A percentile compares a stretch with the other conserved stretches of the same genome.
Evolutionary conservation across 1,139 yeast species (phyloP).

Genomic region (Meyerozyma carpophila): DNA sequence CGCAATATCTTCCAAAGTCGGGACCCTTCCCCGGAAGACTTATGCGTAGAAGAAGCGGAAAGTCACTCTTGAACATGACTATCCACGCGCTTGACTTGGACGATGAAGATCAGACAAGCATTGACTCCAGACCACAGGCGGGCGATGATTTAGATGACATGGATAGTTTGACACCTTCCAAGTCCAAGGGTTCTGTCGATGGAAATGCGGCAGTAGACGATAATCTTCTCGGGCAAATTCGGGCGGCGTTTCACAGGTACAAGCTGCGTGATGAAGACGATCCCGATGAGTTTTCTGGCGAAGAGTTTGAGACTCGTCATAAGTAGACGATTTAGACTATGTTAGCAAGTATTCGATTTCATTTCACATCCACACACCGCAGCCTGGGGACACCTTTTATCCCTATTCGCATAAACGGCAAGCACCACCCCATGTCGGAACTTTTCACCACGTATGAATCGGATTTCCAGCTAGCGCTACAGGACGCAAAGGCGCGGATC

Average conservation of each 20-base stretch:
- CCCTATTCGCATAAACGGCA: neutral
- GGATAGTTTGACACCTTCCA: constrained; percentile 23
- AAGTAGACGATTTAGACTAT: neutral
- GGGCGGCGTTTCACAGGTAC: constrained; percentile 47
- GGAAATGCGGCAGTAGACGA: constrained; percentile 30
- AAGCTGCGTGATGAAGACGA: constrained; percentile 33
- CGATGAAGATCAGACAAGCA: constrained; percentile 45
- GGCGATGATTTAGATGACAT: constrained; percentile 18
- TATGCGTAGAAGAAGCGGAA: constrained; percentile 66
- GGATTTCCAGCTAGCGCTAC: constrained; percentile 67
- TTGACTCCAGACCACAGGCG: constrained; percentile 15
- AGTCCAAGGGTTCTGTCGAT: constrained; percentile 33
- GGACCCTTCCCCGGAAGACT: constrained; percentile 53
- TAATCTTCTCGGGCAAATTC: constrained; percentile 45
- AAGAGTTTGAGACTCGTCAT: constrained; percentile 52
- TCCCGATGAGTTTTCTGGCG: constrained; percentile 41
- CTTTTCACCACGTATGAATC: constrained; percentile 66
- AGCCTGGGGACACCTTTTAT: neutral
- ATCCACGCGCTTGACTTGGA: constrained; percentile 62
- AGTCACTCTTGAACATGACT: constrained; percentile 61
- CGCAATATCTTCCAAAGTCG: constrained; percentile 34
- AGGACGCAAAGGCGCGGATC: constrained; percentile 65
- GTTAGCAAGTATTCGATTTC: neutral
- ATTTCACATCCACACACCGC: neutral
- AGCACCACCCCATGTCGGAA: constrained; percentile 44